These are phyloP conservation scores for Tylopilus balloui DNA, from an alignment of 768 basidiomycete genomes.

Conservation along the genomic window DNA sequence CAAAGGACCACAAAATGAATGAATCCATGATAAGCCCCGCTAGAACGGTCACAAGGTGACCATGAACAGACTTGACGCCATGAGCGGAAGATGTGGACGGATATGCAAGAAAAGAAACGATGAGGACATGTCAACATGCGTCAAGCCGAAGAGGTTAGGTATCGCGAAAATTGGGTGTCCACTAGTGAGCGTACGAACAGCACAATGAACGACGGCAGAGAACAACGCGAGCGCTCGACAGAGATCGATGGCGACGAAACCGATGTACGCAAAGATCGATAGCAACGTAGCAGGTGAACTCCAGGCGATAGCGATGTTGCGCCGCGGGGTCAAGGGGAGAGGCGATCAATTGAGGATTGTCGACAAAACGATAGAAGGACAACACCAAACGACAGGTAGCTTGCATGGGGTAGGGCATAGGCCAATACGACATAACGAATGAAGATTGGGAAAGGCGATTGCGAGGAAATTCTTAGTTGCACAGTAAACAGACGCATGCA, in stretches of 20 bases:
- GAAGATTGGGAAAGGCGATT: conserved; percentile 11
- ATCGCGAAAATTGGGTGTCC: conserved; percentile 14
- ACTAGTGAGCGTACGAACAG: conserved; percentile 9
- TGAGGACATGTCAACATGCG: conserved; percentile 7
- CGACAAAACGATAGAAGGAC: conserved; percentile 22
- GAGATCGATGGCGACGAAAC: conserved; percentile 17
- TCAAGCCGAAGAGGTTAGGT: conserved; percentile 12
- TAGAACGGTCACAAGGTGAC: conserved; percentile 7
- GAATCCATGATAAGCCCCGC: conserved; percentile 11
- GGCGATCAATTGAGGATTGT: neutral
- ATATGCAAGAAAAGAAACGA: conserved; percentile 25
- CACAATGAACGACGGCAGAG: conserved; percentile 12
- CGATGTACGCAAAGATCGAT: conserved; percentile 21
- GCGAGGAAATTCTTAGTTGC: conserved; percentile 25
- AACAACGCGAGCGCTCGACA: conserved; percentile 14
- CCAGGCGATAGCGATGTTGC: conserved; percentile 18
- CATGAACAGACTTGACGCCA: neutral
- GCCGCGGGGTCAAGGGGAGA: conserved; percentile 1
- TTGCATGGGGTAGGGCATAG: conserved; percentile 10
- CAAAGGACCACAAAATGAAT: conserved; percentile 9
- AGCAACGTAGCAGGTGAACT: conserved; percentile 23
- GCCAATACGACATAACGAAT: conserved; percentile 24
- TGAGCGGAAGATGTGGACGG: neutral
- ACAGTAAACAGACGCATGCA: conserved; percentile 28
- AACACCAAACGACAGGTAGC: conserved; percentile 2